Conservation (phyloP, 345 rosid genomes). For the Iberis pinnata region DNA sequence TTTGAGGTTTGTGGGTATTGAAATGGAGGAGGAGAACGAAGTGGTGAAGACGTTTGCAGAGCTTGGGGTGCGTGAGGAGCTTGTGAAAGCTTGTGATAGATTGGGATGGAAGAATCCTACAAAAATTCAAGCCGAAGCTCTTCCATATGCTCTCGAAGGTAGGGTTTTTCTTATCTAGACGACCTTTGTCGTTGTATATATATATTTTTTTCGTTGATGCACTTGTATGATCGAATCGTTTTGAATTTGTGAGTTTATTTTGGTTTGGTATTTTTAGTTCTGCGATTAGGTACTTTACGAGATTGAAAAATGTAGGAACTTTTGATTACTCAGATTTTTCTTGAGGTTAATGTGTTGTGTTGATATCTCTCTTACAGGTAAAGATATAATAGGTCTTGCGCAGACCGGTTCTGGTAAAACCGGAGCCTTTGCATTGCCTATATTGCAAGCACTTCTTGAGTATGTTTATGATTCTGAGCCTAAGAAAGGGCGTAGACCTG, state of each 20-base stretch:
- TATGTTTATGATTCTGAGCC: slow-evolving; percentile 35
- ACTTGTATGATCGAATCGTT: too few relatives aligned
- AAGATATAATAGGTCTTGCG: slow-evolving; percentile 86
- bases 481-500: slow-evolving; percentile 44
- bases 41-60: slow-evolving; percentile 60
- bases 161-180: too few relatives aligned
- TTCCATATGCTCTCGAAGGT: slow-evolving; percentile 85
- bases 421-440: slow-evolving; percentile 93
- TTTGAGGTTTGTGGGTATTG: slow-evolving; percentile 2
- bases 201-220: too few relatives aligned
- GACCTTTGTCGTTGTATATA: too few relatives aligned
- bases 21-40: slow-evolving; percentile 48
- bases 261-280: too few relatives aligned
- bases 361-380: slow-evolving; percentile 35
- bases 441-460: slow-evolving; percentile 66
- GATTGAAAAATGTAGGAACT: too few relatives aligned
- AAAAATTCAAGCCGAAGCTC: slow-evolving; percentile 74
- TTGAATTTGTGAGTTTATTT: too few relatives aligned
- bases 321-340: too few relatives aligned
- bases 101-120: slow-evolving; percentile 74
- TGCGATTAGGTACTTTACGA: too few relatives aligned
- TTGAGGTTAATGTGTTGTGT: too few relatives aligned
- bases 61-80: slow-evolving; percentile 59
- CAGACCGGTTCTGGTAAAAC: slow-evolving; percentile 96
- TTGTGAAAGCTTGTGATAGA: slow-evolving; percentile 66